phyloP scores from a whole-genome alignment of 805 yeast genomes.

The Maudiozyma pseudohumilis region DNA sequence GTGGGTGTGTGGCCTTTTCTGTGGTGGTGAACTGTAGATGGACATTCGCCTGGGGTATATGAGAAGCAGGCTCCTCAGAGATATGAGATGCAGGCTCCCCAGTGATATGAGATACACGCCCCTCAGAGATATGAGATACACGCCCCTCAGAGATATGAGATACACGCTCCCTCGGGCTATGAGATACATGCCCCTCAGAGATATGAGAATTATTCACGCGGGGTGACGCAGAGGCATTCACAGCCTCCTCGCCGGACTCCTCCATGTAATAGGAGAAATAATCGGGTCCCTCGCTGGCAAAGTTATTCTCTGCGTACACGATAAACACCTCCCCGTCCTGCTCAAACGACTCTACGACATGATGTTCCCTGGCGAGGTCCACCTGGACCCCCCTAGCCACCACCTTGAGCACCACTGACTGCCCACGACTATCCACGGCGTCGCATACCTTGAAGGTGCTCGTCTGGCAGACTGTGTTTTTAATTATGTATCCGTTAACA shows the following conservation, averaged over 20 bases:
- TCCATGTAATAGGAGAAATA: slow-evolving; percentile 12
- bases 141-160: no score
- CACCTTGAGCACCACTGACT: slow-evolving; percentile 8
- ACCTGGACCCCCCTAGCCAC: background rate
- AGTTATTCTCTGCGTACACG: slow-evolving; percentile 8
- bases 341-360: slow-evolving; percentile 4
- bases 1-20: background rate
- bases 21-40: background rate
- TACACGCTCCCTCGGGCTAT: no score
- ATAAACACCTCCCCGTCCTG: slow-evolving; percentile 2
- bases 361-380: background rate
- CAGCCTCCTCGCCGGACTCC: no score
- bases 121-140: no score
- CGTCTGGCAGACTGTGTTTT: slow-evolving; percentile 8
- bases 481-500: slow-evolving; percentile 8
- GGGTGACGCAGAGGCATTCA: no score
- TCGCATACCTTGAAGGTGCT: slow-evolving; percentile 8
- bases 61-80: no score
- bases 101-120: no score
- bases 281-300: slow-evolving; percentile 13
- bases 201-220: no score
- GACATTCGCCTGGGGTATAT: no score
- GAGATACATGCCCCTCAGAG: no score
- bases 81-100: no score
- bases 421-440: slow-evolving; percentile 5